Base-by-base conservation (phyloP, 768 basidiomycete genomes). In the Panellus pusillus region DNA sequence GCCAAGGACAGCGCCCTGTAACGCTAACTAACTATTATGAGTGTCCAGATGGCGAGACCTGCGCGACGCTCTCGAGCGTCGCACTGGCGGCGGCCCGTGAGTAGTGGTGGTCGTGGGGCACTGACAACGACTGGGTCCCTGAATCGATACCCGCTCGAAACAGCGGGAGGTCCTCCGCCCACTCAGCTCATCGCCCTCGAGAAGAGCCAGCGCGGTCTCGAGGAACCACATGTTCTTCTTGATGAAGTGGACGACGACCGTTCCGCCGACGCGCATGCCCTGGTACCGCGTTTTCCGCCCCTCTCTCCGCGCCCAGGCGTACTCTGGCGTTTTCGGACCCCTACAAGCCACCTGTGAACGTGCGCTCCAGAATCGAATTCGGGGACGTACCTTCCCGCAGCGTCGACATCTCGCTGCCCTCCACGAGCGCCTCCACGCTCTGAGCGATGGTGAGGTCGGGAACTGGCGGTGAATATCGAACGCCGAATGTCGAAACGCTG, bases 211-310 rank as follows among this genome's bases (percentile, higher is more conserved):
- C 11, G 93, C 91, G 6, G 95, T 91, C 73, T 99, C 96, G 61
- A 94, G 70, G 72, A 90, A 98, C 96, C 96, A 99, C 73, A 91
- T 89, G 60, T 91, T 85, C 68, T 92, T 89, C 84, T 98, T 99
- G 78, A 99, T 88, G 68, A 92, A 98, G 72, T 99, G 96, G 47
- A 99, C 93, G 18, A 93, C 90, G 42, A 95, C 80, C 2, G 96
- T 99, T 6, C 96, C 97, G 4, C 96, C 96, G 9, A 93, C 82
- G 18, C 89, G 85, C 54, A 79, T 73, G 41, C 77, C 77, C 59
- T 83, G 78, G 64, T 91, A 91, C 42, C 82, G 82, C 44, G 68
- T 80, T 59, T 71, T 65, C 38, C 84, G 77, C 44, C 89, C 88
- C 75, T 93, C 89, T 32, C 90, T 82, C 57, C 81, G 77, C 19